Evolutionary conservation across 2,329 filamentous ascomycete genomes (phyloP), one percentile per base, ranked within the genome.

Genomic region (Ophiostoma tasmaniense): DNA sequence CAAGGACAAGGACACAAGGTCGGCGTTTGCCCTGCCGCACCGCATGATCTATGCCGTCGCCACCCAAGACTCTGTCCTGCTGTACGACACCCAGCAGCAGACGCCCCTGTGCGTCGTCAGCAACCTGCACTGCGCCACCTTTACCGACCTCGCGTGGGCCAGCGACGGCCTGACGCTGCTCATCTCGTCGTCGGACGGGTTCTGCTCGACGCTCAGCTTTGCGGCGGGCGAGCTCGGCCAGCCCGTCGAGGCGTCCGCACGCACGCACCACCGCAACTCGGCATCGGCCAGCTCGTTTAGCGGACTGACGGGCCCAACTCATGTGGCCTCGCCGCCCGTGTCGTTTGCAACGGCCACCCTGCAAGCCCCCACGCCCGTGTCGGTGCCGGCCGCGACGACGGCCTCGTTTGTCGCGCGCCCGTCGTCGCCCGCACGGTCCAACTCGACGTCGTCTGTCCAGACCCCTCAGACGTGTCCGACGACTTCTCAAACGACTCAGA

Each of bases 51-150:
- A 98, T 79, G 95, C 94, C 3, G 94, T 99, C 50, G 96, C 95
- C 8, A 99, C 95, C 0, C 94, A 98, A 76, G 95, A 99, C 79
- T 91, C 95, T 0, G 91, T 99, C 3, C 82, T 97, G 61, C 84
- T 99, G 28, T 99, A 99, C 76, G 95, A 99, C 78, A 99, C 95
- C 0, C 95, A 99, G 76, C 95, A 99, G 76, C 90, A 93, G 75
- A 96, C 92, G 8, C 95, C 95, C 2, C 82, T 99, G 45, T 97
- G 93, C 76, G 85, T 98, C 52, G 94, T 99, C 66, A 98, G 93
- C 84, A 99, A 99, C 76, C 80, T 99, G 73, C 95, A 99, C 78
- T 97, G 94, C 78, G 93, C 95, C 4, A 98, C 95, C 0, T 99
- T 99, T 76, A 99, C 95, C 0, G 95, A 99, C 77, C 81, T 99